Evolutionary conservation across 345 rosid species (phyloP).

Genomic region (Populus deltoides): DNA sequence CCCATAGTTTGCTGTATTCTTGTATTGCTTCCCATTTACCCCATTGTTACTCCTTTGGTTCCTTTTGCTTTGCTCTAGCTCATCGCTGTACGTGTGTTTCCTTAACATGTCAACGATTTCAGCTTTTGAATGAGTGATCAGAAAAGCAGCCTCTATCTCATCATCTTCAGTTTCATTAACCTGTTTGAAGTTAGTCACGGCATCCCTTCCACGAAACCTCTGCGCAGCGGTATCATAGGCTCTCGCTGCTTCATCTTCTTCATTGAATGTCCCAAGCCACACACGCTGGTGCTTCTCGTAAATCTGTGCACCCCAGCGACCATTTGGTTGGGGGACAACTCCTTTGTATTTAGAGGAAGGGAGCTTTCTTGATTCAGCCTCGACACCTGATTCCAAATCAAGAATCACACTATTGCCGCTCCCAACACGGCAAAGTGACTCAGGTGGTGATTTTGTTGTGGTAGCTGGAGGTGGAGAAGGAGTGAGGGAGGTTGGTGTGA

Average conservation of each 20-base stretch:
- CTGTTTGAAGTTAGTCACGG: conserved; percentile 66
- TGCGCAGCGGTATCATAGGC: conserved; percentile 82
- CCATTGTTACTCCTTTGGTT: conserved; percentile 15
- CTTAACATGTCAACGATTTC: conserved; percentile 92
- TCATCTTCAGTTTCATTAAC: conserved; percentile 23
- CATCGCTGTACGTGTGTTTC: conserved; percentile 77
- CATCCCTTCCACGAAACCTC: conserved; percentile 86
- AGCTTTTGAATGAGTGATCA: conserved; percentile 66
- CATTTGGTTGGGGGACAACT: conserved; percentile 96
- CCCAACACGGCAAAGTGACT: conserved; percentile 49
- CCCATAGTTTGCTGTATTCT: background rate
- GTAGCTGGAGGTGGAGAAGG: conserved; percentile 10
- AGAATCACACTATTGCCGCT: conserved; percentile 57
- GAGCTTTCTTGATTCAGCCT: conserved; percentile 78
- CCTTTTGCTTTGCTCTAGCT: conserved; percentile 65
- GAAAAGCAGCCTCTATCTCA: conserved; percentile 47
- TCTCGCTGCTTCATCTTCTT: conserved; percentile 75
- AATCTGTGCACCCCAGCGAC: conserved; percentile 96
- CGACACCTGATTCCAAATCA: conserved; percentile 55
- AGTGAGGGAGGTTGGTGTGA: conserved; percentile 30
- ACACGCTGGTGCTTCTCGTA: conserved; percentile 94
- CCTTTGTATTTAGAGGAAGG: conserved; percentile 90
- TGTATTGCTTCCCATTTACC: background rate
- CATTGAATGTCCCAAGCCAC: conserved; percentile 89
- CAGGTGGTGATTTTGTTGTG: conserved; percentile 28